These are phyloP conservation scores for Calonectria pteridis DNA, from an alignment of 2,329 filamentous ascomycete species.

Conservation along the genomic window DNA sequence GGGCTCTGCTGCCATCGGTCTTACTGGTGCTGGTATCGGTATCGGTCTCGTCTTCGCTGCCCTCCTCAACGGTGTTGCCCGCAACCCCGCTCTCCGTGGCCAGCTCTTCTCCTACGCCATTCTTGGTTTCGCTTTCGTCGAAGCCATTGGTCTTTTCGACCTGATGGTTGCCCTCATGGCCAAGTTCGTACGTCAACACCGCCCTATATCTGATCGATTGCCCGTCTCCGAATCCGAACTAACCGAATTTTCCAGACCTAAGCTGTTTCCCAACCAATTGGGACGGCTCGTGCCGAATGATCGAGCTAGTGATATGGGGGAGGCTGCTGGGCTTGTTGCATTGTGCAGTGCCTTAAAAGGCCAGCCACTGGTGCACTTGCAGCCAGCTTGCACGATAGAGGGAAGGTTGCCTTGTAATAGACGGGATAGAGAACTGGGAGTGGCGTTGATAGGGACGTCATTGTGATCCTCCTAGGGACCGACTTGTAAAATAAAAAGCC, in stretches of 20 bases:
- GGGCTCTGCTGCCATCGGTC: slow-evolving; percentile 91
- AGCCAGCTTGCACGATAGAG: slow-evolving; percentile 51
- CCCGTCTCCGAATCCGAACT: slow-evolving; percentile 16
- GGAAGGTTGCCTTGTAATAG: slow-evolving; percentile 55
- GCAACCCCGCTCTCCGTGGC: slow-evolving; percentile 93
- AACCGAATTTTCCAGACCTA: slow-evolving; percentile 49
- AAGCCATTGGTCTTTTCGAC: slow-evolving; percentile 90
- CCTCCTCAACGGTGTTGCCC: slow-evolving; percentile 89
- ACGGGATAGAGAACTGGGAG: slow-evolving; percentile 56
- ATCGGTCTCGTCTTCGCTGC: slow-evolving; percentile 95
- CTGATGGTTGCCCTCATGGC: slow-evolving; percentile 95
- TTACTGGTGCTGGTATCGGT: slow-evolving; percentile 93
- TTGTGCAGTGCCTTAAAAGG: slow-evolving; percentile 44
- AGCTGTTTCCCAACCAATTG: slow-evolving; percentile 49
- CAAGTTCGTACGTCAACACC: slow-evolving; percentile 77
- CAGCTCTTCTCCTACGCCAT: slow-evolving; percentile 98
- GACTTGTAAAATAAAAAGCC: slow-evolving; percentile 60
- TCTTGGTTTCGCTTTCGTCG: slow-evolving; percentile 95
- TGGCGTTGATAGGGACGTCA: slow-evolving; percentile 49
- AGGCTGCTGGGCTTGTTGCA: slow-evolving; percentile 44
- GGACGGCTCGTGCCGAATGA: slow-evolving; percentile 53
- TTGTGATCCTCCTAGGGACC: slow-evolving; percentile 52
- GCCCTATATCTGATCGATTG: not conserved
- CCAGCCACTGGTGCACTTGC: slow-evolving; percentile 42
- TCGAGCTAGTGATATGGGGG: slow-evolving; percentile 49